A percentile compares a stretch with the other conserved stretches of the same genome.
phyloP scores from a whole-genome alignment of 176 grass and related monocot genomes.

The Elymus sibiricus region DNA sequence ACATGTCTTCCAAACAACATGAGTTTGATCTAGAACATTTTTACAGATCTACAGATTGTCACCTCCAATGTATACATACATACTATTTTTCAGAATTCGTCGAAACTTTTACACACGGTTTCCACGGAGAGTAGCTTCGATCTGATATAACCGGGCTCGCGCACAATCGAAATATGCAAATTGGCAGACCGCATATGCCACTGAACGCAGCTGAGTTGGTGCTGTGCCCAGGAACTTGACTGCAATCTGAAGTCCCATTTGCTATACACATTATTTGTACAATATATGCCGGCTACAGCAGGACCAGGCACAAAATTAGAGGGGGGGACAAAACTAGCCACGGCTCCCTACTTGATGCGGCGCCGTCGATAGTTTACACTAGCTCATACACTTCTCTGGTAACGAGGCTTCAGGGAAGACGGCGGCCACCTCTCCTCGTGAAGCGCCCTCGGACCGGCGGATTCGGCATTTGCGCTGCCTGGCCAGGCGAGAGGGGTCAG shows the following conservation, averaged over 20 bases:
- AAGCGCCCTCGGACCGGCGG: background rate
- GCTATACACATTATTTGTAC: slow-evolving; percentile 62
- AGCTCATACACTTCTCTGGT: slow-evolving; percentile 75
- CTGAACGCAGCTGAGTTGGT: slow-evolving; percentile 18
- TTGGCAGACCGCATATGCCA: slow-evolving; percentile 12
- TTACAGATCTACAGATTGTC: too few relatives aligned
- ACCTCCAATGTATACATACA: background rate
- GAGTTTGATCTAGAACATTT: background rate
- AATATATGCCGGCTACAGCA: slow-evolving; percentile 38
- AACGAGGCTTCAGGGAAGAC: slow-evolving; percentile 48
- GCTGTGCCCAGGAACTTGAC: slow-evolving; percentile 22
- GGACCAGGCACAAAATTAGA: slow-evolving; percentile 41
- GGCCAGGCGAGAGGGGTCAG: slow-evolving; percentile 47
- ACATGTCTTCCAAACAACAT: background rate
- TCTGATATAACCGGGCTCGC: background rate
- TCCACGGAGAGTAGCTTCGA: background rate
- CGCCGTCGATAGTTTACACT: slow-evolving; percentile 27
- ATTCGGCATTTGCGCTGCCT: slow-evolving; percentile 33
- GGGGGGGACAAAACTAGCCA: background rate
- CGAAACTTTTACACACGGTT: background rate
- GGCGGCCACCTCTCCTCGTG: slow-evolving; percentile 38
- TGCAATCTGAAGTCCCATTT: slow-evolving; percentile 28
- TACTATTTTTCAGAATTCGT: background rate
- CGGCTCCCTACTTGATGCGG: slow-evolving; percentile 27
- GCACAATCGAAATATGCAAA: slow-evolving; percentile 2